Percentiles rank a stretch among this genome's conserved stretches.
Conservation (phyloP, 805 yeast genomes). For the Metahyphopichia silvanorum region DNA sequence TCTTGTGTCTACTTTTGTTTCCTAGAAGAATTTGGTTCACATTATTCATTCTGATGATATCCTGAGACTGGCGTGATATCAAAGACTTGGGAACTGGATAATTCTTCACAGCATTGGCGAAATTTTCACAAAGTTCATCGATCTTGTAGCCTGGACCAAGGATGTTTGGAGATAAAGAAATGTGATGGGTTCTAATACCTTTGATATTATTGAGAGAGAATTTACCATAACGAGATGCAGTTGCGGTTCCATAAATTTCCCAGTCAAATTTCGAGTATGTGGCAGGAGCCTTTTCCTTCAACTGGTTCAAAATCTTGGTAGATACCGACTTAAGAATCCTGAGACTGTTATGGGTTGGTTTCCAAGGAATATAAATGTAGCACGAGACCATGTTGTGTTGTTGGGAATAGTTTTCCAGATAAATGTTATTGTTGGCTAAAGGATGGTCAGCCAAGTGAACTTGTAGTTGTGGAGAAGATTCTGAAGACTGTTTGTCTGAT, state of each 20-base stretch:
- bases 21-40: too few relatives aligned
- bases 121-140: slow-evolving; percentile 6
- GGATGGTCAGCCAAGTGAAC: not conserved
- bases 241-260: slow-evolving; percentile 7
- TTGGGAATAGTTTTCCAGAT: slow-evolving; percentile 10
- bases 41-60: too few relatives aligned
- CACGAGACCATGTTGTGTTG: slow-evolving; percentile 7
- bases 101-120: too few relatives aligned
- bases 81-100: too few relatives aligned
- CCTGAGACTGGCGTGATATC: too few relatives aligned
- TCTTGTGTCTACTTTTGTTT: too few relatives aligned
- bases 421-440: slow-evolving; percentile 6
- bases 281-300: slow-evolving; percentile 4
- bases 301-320: slow-evolving; percentile 5
- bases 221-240: slow-evolving; percentile 3
- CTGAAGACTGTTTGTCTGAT: not conserved
- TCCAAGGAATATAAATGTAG: slow-evolving; percentile 11
- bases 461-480: not conserved
- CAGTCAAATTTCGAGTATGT: slow-evolving; percentile 7
- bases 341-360: slow-evolving; percentile 8
- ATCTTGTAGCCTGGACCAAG: slow-evolving; percentile 7
- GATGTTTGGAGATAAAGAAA: slow-evolving; percentile 9
- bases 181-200: slow-evolving; percentile 7
- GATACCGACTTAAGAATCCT: slow-evolving; percentile 7
- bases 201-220: slow-evolving; percentile 8